Percentiles rank a stretch among this genome's conserved stretches.
phyloP scores from a whole-genome alignment of 2,329 filamentous ascomycete genomes.

The Clonostachys chloroleuca region DNA sequence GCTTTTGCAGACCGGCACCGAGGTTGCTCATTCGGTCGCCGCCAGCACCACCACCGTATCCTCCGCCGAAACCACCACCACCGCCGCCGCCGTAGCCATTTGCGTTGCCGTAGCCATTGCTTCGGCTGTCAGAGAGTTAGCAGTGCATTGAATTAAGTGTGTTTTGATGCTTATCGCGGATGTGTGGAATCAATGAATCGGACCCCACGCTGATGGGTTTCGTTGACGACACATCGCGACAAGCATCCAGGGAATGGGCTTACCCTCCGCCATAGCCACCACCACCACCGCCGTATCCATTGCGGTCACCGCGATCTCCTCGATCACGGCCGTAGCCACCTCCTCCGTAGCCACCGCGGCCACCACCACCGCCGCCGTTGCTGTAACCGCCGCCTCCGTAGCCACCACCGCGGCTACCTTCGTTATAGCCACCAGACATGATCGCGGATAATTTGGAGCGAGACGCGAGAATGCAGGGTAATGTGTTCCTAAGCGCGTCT shows the following conservation, averaged over 20 bases:
- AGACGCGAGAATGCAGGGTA: background rate
- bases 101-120: conserved; percentile 35
- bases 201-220: background rate
- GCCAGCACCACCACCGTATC: conserved; percentile 41
- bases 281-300: conserved; percentile 20
- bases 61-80: conserved; percentile 27
- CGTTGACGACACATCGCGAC: background rate
- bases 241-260: conserved; percentile 11
- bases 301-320: conserved; percentile 43
- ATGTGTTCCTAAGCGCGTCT: background rate
- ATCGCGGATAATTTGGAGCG: conserved; percentile 7
- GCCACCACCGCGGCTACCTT: conserved; percentile 24
- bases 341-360: conserved; percentile 19
- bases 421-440: conserved; percentile 38
- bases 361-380: conserved; percentile 19
- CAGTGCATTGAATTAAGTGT: conserved; percentile 1
- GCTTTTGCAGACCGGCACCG: conserved; percentile 80
- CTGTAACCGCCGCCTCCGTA: conserved; percentile 17
- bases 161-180: background rate
- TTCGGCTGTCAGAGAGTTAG: conserved; percentile 40
- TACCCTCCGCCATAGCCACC: conserved; percentile 29
- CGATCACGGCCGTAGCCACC: conserved; percentile 36
- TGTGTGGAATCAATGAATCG: too few species aligned
- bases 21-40: conserved; percentile 95
- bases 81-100: conserved; percentile 25